These are phyloP conservation scores for Aspergillus amoenus DNA, from an alignment of 2,329 filamentous ascomycete genomes.

Conservation along the genomic window DNA sequence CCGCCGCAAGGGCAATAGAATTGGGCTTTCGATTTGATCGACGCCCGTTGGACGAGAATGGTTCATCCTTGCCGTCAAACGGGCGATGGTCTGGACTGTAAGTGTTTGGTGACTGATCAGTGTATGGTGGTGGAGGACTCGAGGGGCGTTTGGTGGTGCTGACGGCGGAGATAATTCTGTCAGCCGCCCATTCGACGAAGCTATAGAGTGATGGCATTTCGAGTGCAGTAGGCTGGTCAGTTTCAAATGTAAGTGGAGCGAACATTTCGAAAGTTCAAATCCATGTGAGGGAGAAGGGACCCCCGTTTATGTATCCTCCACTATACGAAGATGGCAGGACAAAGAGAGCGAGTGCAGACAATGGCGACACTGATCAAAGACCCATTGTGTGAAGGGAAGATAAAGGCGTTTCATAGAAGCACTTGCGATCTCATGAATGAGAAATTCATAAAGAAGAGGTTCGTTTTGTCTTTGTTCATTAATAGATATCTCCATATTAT, in stretches of 20 bases:
- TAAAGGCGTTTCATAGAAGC: neutral
- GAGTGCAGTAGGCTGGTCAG: neutral
- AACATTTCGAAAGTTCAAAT: neutral
- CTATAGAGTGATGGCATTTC: constrained; percentile 5
- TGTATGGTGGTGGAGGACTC: neutral
- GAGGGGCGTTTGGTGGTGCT: neutral
- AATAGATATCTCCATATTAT: neutral
- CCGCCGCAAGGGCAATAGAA: neutral
- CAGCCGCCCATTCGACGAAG: constrained; percentile 3
- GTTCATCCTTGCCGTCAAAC: neutral
- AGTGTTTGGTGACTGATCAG: neutral
- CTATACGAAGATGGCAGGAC: neutral
- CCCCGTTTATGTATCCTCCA: neutral
- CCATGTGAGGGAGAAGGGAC: neutral
- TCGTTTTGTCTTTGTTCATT: constrained; percentile 1
- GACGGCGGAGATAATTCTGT: neutral
- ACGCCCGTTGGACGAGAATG: neutral
- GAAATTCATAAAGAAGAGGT: neutral
- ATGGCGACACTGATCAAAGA: neutral
- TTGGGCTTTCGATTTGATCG: neutral
- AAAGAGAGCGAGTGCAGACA: neutral
- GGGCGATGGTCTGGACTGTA: neutral
- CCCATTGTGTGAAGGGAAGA: neutral
- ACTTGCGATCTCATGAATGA: neutral
- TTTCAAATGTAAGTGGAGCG: neutral